Conservation (phyloP, 352 stramenopile genomes). For the Phytophthora hibernalis region DNA sequence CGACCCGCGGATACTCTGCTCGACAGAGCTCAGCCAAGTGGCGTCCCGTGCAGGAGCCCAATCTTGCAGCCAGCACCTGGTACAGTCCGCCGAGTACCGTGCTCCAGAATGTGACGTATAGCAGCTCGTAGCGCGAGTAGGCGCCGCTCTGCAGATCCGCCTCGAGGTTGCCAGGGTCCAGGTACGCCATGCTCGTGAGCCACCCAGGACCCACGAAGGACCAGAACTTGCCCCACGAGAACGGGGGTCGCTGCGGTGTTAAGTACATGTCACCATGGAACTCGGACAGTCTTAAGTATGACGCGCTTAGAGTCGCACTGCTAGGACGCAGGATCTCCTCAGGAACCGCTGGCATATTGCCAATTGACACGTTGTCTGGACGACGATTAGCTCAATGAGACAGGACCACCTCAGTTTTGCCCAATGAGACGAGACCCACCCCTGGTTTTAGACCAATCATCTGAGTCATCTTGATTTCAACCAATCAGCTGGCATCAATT, state of each 20-base stretch:
- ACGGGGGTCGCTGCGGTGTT: constrained; percentile 27
- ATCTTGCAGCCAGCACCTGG: constrained; percentile 87
- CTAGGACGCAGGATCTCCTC: constrained; percentile 26
- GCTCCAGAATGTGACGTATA: constrained; percentile 90
- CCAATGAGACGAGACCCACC: constrained; percentile 19
- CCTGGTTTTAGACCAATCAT: constrained; percentile 10
- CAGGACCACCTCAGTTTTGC: constrained; percentile 6
- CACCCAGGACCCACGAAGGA: constrained; percentile 54
- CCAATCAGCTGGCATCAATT: constrained; percentile 9
- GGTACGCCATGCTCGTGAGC: constrained; percentile 64
- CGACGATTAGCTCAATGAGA: constrained; percentile 24
- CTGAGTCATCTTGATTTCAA: constrained; percentile 3
- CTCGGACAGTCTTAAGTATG: constrained; percentile 31
- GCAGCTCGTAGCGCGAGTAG: constrained; percentile 81
- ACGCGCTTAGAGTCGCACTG: constrained; percentile 22
- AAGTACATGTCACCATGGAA: constrained; percentile 16
- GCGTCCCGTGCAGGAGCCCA: constrained; percentile 88
- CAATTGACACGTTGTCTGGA: constrained; percentile 6
- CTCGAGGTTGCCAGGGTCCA: constrained; percentile 94
- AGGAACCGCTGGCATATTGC: constrained; percentile 15
- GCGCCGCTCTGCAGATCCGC: constrained; percentile 92
- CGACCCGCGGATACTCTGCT: constrained; percentile 61
- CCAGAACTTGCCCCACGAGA: constrained; percentile 71
- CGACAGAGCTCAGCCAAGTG: constrained; percentile 83
- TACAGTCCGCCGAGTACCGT: constrained; percentile 85